Evolutionary conservation across 257 asterid species (phyloP), one percentile per base, ranked within the genome.

Genomic region (Salvia rosmarinus): DNA sequence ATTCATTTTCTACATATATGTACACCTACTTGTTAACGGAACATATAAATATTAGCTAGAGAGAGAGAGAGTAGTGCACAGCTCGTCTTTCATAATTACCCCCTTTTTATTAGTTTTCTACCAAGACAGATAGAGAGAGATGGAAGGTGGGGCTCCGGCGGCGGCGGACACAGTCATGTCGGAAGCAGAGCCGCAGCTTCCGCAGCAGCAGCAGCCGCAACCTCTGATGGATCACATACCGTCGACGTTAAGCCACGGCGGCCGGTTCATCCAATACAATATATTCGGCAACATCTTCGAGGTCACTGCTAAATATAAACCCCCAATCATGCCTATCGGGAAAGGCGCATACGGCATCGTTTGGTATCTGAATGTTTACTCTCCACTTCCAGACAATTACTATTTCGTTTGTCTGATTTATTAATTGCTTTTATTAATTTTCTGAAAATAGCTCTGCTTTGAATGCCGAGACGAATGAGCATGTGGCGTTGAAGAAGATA

Each of bases 311-410:
- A 94, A 94, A 61, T 91, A 94, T 77, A 91, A 89, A 60, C 99
- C 96, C 82, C 99, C 99, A 21, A 94, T 94, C 85, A 86, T 94
- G 96, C 98, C 99, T 3, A 89, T 94, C 66, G 99, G 99, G 1
- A 94, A 94, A 85, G 99, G 99, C 60, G 99, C 98, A 39, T 94
- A 94, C 82, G 99, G 98, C 81, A 94, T 94, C 87, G 99, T 94
- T 83, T 94, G 99, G 99, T 94, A 88, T 60, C 62, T 9, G 13
- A 42, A 9, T 19, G 42, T 46, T 19, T 8, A 28, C 63, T 56
- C 40, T 17, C 4, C 35, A 46, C 14, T 28, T 32, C 25, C 0
- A 3, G 5, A 11, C 57, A 7, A 5, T 14, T 50, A 10, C 3
- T 8, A 0, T 42, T 16, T 6, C 3, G 5, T 23, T 46, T 43